Evolutionary conservation across 345 rosid genomes (phyloP), one percentile per base, ranked within the genome.

Genomic region (Arabis hirsuta): DNA sequence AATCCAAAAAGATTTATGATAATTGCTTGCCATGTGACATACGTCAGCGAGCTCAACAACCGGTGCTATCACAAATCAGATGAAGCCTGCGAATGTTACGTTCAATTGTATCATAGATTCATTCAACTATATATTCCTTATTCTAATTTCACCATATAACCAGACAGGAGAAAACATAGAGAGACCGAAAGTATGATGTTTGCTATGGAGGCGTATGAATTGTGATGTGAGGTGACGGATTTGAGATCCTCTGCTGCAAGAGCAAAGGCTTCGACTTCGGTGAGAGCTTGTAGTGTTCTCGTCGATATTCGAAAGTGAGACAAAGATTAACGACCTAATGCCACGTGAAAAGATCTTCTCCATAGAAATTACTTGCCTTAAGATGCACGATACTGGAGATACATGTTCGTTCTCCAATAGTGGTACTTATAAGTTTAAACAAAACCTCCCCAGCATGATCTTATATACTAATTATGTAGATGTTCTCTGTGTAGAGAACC

Each of bases 11-110:
- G 74, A 48, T 84, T 88, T 11, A 84, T 81, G 6, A 88, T 76
- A 52, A 88, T 84, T 41, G 87, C 96, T 85, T 82, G 96, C 96
- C 97, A 88, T 34, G 92, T 91, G 36, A 91, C 85, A 38, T 83
- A 84, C 26, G 86, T 86, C 90, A 43, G 73, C 10, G 57, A 83
- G 75, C 80, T 86, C 92, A 32, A 80, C 36, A 22, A 42, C 66
- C 3, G 85, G 74, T 26, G 85, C 58, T 7, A 70, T 69, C 56
- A 78, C 77, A 68, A 78, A 88, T 59, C 97, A 4, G 97, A 91
- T n/a, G 92, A 88, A 67, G 84, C 91, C 97, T 90, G 84, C 53
- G 60, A 44, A 38, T 9, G 29, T n/a, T 64, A 54, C 55, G 57
- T 16, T 16, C 55, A 67, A 52, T 2, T n/a, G 27, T 7, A 66